phyloP scores from a whole-genome alignment of 345 rosid species.

The Ceriops tagal region DNA sequence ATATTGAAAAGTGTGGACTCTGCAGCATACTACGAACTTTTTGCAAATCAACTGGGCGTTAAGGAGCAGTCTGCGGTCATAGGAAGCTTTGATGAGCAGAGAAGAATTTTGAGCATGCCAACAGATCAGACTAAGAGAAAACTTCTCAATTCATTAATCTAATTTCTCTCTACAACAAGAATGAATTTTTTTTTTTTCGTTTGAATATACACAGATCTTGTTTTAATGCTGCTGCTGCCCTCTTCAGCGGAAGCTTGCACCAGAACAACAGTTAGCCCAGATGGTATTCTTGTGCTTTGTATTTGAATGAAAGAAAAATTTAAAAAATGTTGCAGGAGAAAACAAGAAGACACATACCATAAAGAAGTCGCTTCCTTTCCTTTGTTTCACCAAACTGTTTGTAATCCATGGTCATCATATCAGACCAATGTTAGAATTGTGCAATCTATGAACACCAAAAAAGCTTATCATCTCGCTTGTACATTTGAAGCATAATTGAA shows the following conservation, averaged over 20 bases:
- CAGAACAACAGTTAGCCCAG: neutral
- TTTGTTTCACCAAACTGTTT: neutral
- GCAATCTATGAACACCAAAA: neutral
- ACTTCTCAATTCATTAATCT: slow-evolving; percentile 4
- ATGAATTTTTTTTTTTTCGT: neutral
- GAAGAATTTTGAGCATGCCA: slow-evolving; percentile 54
- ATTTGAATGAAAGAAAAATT: neutral
- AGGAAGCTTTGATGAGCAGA: slow-evolving; percentile 74
- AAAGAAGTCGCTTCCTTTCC: neutral
- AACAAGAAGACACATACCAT: neutral
- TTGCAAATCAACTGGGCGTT: slow-evolving; percentile 43
- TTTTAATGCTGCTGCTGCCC: slow-evolving; percentile 6
- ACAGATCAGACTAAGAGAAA: slow-evolving; percentile 21
- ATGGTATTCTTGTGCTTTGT: neutral
- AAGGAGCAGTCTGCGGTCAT: slow-evolving; percentile 61
- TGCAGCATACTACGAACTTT: slow-evolving; percentile 36
- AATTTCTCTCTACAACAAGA: slow-evolving; percentile 11
- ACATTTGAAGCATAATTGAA: neutral
- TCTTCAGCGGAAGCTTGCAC: neutral
- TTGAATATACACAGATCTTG: neutral
- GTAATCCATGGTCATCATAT: no score
- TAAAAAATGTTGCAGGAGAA: neutral
- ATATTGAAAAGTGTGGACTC: slow-evolving; percentile 45
- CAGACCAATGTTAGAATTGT: neutral
- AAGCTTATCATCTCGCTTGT: no score